Conservation (phyloP, 345 rosid species). For the Gossypium turneri region DNA sequence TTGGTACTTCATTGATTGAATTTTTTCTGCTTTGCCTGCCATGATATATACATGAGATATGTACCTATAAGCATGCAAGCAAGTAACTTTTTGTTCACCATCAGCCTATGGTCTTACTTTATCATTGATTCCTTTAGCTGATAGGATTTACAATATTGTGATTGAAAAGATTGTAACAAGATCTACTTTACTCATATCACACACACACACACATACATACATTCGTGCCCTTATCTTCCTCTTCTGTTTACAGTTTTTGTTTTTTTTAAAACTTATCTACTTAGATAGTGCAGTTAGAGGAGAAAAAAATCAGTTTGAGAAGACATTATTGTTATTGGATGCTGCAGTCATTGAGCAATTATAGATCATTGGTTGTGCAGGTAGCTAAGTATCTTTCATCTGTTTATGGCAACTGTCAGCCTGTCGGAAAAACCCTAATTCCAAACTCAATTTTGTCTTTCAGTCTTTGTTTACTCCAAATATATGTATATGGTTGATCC, state of each 20-base stretch:
- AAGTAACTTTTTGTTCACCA: background rate
- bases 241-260: background rate
- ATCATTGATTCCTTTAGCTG: constrained; percentile 3
- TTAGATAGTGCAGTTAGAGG: background rate
- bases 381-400: background rate
- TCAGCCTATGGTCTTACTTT: background rate
- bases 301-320: background rate
- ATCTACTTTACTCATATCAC: background rate
- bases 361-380: background rate
- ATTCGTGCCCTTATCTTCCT: background rate
- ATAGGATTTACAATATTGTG: background rate
- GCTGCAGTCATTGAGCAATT: background rate
- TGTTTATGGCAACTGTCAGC: background rate
- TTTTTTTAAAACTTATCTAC: constrained; percentile 14
- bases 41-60: background rate
- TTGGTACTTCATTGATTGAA: background rate
- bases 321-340: constrained; percentile 15
- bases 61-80: background rate
- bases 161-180: background rate
- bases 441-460: no score
- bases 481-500: no score
- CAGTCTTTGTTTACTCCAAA: no score
- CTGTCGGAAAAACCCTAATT: background rate
- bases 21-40: background rate
- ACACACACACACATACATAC: background rate